phyloP scores from a whole-genome alignment of 129 eudicot genomes.

The Artemisia argyi region DNA sequence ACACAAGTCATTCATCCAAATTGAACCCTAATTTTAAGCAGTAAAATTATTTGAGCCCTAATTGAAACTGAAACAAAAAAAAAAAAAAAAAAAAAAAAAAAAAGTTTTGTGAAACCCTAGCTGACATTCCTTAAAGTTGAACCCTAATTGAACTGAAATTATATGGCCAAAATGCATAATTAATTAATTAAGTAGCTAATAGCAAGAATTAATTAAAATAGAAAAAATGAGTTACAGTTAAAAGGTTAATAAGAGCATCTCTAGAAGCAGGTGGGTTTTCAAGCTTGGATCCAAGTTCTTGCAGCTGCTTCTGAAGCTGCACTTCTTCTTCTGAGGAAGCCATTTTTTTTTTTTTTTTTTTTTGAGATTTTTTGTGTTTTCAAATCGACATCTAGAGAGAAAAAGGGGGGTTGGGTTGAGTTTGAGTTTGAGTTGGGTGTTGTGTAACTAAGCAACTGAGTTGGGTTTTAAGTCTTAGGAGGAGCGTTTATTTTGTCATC shows the following conservation, averaged over 20 bases:
- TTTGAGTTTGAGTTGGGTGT: too few species aligned
- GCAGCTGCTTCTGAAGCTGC: constrained; percentile 31
- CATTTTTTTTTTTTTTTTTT: constrained; percentile 14
- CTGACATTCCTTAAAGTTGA: not conserved
- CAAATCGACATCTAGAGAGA: constrained; percentile 33
- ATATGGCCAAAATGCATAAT: not conserved
- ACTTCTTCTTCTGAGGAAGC: too few species aligned
- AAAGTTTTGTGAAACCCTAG: not conserved
- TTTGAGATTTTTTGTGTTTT: constrained; percentile 16
- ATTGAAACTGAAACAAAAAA: not conserved
- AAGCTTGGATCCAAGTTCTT: constrained; percentile 39
- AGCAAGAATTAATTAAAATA: not conserved
- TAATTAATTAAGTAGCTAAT: constrained; percentile 8
- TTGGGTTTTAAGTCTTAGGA: too few species aligned
- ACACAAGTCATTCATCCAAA: too few species aligned
- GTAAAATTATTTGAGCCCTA: constrained; percentile 3
- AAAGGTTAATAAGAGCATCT: constrained; percentile 36
- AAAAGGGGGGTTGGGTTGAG: constrained; percentile 5
- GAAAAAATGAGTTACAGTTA: constrained; percentile 10
- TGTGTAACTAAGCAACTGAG: too few species aligned
- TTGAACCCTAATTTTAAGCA: constrained; percentile 34
- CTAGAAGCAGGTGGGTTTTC: constrained; percentile 24
- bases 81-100: too few species aligned
- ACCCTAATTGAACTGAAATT: not conserved
- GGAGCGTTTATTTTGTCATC: too few species aligned